Percentiles rank a stretch among this genome's conserved stretches.
These are phyloP conservation scores for Suillus weaverae DNA, from an alignment of 768 basidiomycete species.

Conservation along the genomic window DNA sequence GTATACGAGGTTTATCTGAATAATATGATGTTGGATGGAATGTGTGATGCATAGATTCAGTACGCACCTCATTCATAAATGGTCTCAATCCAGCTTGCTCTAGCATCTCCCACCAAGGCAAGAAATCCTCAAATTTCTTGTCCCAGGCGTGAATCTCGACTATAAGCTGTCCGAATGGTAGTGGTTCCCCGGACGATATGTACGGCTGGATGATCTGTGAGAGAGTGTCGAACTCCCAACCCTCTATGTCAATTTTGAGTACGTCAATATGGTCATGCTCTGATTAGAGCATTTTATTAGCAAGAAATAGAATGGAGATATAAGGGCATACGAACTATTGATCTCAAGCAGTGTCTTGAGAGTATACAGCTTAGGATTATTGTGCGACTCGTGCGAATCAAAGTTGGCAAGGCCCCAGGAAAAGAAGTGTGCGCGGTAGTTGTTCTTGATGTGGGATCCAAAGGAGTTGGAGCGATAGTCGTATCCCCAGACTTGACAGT, in stretches of 20 bases:
- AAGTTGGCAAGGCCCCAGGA: slow-evolving; percentile 40
- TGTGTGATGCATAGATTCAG: background rate
- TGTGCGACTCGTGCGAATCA: slow-evolving; percentile 35
- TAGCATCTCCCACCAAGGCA: slow-evolving; percentile 47
- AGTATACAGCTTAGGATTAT: slow-evolving; percentile 43
- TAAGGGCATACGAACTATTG: slow-evolving; percentile 34
- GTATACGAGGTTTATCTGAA: slow-evolving; percentile 56
- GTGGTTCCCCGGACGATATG: slow-evolving; percentile 33
- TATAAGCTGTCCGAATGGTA: slow-evolving; percentile 49
- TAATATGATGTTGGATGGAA: slow-evolving; percentile 8
- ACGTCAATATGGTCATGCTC: slow-evolving; percentile 41
- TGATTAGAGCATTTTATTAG: slow-evolving; percentile 10
- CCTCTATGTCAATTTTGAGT: slow-evolving; percentile 49
- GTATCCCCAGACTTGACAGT: slow-evolving; percentile 63
- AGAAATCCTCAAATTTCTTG: slow-evolving; percentile 36
- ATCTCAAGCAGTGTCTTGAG: slow-evolving; percentile 44
- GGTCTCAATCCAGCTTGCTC: slow-evolving; percentile 48
- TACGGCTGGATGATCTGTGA: slow-evolving; percentile 40
- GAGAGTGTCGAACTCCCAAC: slow-evolving; percentile 48
- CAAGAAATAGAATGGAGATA: slow-evolving; percentile 2
- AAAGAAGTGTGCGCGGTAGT: slow-evolving; percentile 42
- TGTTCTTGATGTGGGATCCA: slow-evolving; percentile 33
- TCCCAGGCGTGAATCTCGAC: slow-evolving; percentile 45
- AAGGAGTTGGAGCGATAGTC: slow-evolving; percentile 44
- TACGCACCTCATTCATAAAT: slow-evolving; percentile 44